Evolutionary conservation across 2,329 filamentous ascomycete species (phyloP), one percentile per base, ranked within the genome.

Genomic region (Penicillium expansum): DNA sequence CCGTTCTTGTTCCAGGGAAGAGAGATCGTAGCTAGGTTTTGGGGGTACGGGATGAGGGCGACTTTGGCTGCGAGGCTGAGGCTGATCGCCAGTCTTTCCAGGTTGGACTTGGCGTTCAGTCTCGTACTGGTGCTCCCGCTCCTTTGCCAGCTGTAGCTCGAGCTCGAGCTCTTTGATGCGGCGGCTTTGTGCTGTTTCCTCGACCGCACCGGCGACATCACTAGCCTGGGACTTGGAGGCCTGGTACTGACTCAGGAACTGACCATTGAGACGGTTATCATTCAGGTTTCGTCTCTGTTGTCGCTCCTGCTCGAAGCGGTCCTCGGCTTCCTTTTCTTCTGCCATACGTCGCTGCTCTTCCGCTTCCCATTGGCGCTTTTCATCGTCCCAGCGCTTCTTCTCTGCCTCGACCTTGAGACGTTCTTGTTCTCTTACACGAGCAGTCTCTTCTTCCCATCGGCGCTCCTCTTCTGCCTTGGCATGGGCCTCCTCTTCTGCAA

Each of bases 201-300:
- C 74, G 20, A 69, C 75, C 2, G 67, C 69, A 69, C 57, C 75
- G 65, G 69, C 16, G 18, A 35, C 70, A 55, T 67, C 63, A 52
- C 73, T 68, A 59, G 80, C 73, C 69, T 89, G 86, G 63, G 91
- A 87, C 20, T 89, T 85, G 64, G 91, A 87, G 20, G 87, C 86
- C 71, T 91, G 88, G 71, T 96, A 96, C 70, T 96, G 89, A 69
- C 90, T 93, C 49, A 96, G 82, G 66, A 88, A 92, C 69, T 96
- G 92, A 2, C 92, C 92, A 58, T 87, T 88, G 22, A 96, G 79
- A 60, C 87, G 84, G 37, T 82, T 80, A 65, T 92, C 87, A 67
- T 84, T 87, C 60, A 78, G 79, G 24, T 79, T 80, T 59, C 84
- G 82, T 55, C 84, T 80, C 57, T 83, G 80, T 65, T 81, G 80